phyloP scores from a whole-genome alignment of 2,329 filamentous ascomycete genomes.

The Teratosphaeria epicoccoides region DNA sequence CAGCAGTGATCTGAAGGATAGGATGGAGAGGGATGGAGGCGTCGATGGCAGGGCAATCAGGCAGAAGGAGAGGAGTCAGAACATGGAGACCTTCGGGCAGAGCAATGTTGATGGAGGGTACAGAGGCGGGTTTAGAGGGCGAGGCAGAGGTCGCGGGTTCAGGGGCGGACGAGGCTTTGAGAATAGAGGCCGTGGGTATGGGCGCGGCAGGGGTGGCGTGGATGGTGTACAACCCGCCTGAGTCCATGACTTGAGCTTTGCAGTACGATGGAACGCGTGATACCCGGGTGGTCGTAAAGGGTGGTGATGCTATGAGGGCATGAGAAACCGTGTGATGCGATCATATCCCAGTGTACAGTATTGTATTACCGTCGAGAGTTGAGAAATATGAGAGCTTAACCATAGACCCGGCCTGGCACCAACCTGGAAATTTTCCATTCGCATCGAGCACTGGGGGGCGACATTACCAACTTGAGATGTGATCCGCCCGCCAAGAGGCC shows the following conservation, averaged over 20 bases:
- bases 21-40: slow-evolving; percentile 49
- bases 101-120: slow-evolving; percentile 75
- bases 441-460: background rate
- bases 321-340: background rate
- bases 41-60: slow-evolving; percentile 78
- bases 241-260: background rate
- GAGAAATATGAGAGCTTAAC: background rate
- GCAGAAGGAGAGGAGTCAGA: slow-evolving; percentile 84
- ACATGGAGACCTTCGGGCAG: slow-evolving; percentile 96
- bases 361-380: background rate
- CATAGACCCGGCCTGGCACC: background rate
- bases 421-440: background rate
- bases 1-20: slow-evolving; percentile 82
- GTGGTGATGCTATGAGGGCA: background rate
- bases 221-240: background rate
- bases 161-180: background rate
- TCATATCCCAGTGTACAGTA: background rate
- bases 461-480: too few relatives aligned
- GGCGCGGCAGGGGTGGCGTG: background rate
- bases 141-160: slow-evolving; percentile 48
- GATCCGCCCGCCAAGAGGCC: too few relatives aligned
- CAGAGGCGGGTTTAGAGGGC: slow-evolving; percentile 65
- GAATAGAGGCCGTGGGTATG: background rate
- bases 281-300: background rate
- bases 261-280: background rate